Percentiles rank a stretch among this genome's conserved stretches.
phyloP scores from a whole-genome alignment of 768 basidiomycete genomes.

The Suillus cothurnatus region DNA sequence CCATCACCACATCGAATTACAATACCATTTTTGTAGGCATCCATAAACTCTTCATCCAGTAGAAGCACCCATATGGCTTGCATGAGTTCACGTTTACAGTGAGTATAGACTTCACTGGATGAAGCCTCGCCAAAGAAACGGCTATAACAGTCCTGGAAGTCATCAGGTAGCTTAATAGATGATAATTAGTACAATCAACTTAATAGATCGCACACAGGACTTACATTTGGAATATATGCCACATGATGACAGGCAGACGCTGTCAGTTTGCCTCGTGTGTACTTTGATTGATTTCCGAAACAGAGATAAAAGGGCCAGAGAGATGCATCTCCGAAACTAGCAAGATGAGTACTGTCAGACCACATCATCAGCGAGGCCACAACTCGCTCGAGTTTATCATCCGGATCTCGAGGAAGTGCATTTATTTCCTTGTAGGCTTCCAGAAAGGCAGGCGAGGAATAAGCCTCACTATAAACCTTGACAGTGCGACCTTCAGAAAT shows the following conservation, averaged over 20 bases:
- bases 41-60: constrained; percentile 19
- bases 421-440: constrained; percentile 13
- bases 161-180: constrained; percentile 6
- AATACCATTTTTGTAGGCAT: constrained; percentile 24
- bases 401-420: constrained; percentile 12
- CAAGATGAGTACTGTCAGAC: constrained; percentile 28
- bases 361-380: constrained; percentile 24
- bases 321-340: constrained; percentile 15
- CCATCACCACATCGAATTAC: constrained; percentile 20
- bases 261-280: constrained; percentile 14
- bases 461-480: neutral
- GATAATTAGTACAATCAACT: neutral
- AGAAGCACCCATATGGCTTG: constrained; percentile 19
- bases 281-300: constrained; percentile 20
- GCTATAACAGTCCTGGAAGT: neutral
- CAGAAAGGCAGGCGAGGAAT: neutral
- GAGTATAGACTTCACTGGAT: constrained; percentile 12
- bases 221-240: constrained; percentile 14
- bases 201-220: neutral
- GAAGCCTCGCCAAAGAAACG: neutral
- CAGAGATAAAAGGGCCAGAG: constrained; percentile 22
- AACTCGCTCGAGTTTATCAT: constrained; percentile 14
- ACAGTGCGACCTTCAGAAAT: neutral
- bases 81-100: constrained; percentile 22
- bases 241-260: constrained; percentile 14